Conservation (phyloP, 208 protist genomes). For the Trichomonas tenax region DNA sequence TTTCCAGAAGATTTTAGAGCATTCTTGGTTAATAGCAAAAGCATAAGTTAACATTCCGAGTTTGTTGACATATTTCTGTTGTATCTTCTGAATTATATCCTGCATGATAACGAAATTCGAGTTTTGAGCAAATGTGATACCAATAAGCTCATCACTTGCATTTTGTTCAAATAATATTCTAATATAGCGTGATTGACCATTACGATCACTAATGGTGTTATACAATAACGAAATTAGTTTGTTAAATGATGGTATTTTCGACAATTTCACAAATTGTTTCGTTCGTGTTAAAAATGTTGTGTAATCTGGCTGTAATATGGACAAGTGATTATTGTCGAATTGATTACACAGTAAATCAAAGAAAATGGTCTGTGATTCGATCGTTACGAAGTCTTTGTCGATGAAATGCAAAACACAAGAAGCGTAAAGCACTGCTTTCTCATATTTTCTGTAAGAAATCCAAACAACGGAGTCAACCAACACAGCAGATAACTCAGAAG, state of each 20-base stretch:
- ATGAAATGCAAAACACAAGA: background rate
- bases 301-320: background rate
- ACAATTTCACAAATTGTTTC: background rate
- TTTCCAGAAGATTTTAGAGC: background rate
- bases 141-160: background rate
- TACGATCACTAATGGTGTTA: background rate
- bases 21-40: background rate
- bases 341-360: background rate
- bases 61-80: background rate
- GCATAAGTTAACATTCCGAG: background rate
- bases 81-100: background rate
- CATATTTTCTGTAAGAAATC: background rate
- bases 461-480: background rate
- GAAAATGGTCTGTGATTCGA: background rate
- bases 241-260: background rate
- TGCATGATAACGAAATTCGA: background rate
- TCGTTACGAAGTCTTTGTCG: background rate
- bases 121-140: background rate
- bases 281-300: background rate
- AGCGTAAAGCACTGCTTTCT: background rate
- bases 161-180: background rate
- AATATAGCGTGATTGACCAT: background rate
- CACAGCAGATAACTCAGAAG: background rate
- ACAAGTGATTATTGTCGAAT: background rate
- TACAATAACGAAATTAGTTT: background rate